These are phyloP conservation scores for Serendipita sp. DNA, from an alignment of 768 basidiomycete species.

Conservation along the genomic window DNA sequence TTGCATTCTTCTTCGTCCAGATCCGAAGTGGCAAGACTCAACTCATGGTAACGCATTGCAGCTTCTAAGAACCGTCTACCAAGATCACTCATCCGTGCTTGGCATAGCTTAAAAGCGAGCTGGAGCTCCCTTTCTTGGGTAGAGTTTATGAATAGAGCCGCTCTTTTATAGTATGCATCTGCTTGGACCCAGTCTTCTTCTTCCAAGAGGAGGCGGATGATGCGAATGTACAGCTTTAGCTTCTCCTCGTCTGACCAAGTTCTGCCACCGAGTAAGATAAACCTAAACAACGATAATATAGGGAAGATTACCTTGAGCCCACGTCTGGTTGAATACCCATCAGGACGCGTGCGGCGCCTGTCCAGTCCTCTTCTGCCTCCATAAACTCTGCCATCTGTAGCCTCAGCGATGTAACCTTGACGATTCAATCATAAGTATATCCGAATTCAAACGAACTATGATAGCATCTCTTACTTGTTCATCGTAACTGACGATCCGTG, in stretches of 20 bases:
- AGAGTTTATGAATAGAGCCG: constrained; percentile 73
- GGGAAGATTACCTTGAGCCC: constrained; percentile 49
- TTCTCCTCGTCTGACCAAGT: constrained; percentile 68
- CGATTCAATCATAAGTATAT: neutral
- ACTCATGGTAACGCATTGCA: constrained; percentile 82
- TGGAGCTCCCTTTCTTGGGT: constrained; percentile 63
- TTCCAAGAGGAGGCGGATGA: constrained; percentile 85
- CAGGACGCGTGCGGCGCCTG: constrained; percentile 76
- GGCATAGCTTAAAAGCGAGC: constrained; percentile 77
- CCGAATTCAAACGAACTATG: neutral
- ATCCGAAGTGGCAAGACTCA: constrained; percentile 66
- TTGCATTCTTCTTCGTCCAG: constrained; percentile 88
- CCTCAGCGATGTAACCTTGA: constrained; percentile 62
- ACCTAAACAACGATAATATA: neutral
- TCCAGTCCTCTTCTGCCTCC: constrained; percentile 85
- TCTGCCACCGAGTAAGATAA: constrained; percentile 20
- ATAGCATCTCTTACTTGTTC: constrained; percentile 51
- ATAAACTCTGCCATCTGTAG: constrained; percentile 85
- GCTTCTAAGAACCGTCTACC: constrained; percentile 88
- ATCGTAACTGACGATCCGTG: constrained; percentile 79
- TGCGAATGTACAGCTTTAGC: constrained; percentile 79
- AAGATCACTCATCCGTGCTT: constrained; percentile 90
- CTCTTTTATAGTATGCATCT: constrained; percentile 96
- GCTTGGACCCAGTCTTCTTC: constrained; percentile 95
- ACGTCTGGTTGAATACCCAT: constrained; percentile 88